phyloP scores from a whole-genome alignment of 1,284 basidiomycete genomes.

The Lentinula novae-zelandiae region DNA sequence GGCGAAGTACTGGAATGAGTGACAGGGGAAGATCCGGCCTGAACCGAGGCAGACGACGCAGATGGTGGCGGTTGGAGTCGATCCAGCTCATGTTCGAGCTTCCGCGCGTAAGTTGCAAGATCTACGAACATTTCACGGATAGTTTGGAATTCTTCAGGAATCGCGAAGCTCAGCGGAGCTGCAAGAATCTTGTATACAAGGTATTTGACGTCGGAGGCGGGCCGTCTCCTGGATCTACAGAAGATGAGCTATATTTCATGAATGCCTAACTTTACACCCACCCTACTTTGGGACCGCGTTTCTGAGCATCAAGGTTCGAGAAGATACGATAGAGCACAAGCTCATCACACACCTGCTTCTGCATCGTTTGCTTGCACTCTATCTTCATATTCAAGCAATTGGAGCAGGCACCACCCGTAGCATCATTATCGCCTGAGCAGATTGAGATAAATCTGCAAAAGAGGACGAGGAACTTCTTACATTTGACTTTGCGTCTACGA shows the following conservation, averaged over 20 bases:
- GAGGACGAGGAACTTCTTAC: neutral
- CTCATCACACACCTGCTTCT: slow-evolving; percentile 3
- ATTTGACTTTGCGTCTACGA: slow-evolving; percentile 1
- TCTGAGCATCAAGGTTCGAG: neutral
- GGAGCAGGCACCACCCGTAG: slow-evolving; percentile 2
- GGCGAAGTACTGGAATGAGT: neutral
- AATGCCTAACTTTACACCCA: neutral
- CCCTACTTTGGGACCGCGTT: slow-evolving; percentile 12
- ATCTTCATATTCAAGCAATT: slow-evolving; percentile 7
- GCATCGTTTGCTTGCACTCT: slow-evolving; percentile 8
- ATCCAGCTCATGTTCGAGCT: slow-evolving; percentile 13
- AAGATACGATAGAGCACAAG: neutral
- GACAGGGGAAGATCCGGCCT: neutral
- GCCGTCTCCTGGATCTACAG: neutral
- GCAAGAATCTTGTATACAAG: slow-evolving; percentile 8
- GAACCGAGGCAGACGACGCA: neutral
- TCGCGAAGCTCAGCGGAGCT: neutral
- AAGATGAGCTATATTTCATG: neutral
- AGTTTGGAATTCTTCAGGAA: slow-evolving; percentile 16
- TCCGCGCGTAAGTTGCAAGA: slow-evolving; percentile 13
- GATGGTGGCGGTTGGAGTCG: neutral
- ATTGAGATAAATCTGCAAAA: neutral
- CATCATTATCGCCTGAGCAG: slow-evolving; percentile 2
- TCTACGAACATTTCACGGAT: slow-evolving; percentile 13
- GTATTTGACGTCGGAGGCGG: neutral